phyloP scores from a whole-genome alignment of 805 yeast genomes.

The Teunomyces funiuensis region DNA sequence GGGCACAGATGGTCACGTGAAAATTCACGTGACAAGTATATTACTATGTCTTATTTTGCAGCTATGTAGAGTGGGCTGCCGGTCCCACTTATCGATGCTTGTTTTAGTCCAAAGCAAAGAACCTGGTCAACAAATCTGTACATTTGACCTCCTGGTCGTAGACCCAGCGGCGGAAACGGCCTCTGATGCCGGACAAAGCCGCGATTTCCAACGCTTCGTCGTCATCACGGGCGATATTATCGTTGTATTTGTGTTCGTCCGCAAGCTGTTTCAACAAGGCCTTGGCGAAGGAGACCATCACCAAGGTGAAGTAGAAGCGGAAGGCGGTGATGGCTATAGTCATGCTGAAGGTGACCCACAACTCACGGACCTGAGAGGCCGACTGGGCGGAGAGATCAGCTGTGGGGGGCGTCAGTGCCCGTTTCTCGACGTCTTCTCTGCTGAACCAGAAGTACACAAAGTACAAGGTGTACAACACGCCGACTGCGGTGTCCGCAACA shows the following conservation, averaged over 20 bases:
- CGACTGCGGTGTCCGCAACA: slow-evolving; percentile 63
- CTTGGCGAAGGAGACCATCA: slow-evolving; percentile 59
- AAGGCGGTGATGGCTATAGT: slow-evolving; percentile 47
- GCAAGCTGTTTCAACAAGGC: slow-evolving; percentile 46
- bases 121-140: slow-evolving; percentile 26
- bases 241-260: slow-evolving; percentile 22
- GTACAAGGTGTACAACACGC: slow-evolving; percentile 67
- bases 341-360: slow-evolving; percentile 54
- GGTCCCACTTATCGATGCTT: no score
- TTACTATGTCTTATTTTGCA: no score
- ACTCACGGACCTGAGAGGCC: slow-evolving; percentile 57
- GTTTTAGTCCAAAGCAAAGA: slow-evolving; percentile 14
- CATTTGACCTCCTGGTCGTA: slow-evolving; percentile 33
- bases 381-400: slow-evolving; percentile 48
- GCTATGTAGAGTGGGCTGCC: no score
- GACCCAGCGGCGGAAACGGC: slow-evolving; percentile 20
- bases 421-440: slow-evolving; percentile 34
- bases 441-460: slow-evolving; percentile 78
- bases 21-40: no score
- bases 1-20: no score
- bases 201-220: slow-evolving; percentile 18
- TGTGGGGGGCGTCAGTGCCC: slow-evolving; percentile 7
- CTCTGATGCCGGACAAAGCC: slow-evolving; percentile 14
- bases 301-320: slow-evolving; percentile 60
- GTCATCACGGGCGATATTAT: slow-evolving; percentile 22